Percentiles rank a stretch among this genome's conserved stretches.
Conservation (phyloP, 164 flowering plant genomes). For the Tetracentron sinense region DNA sequence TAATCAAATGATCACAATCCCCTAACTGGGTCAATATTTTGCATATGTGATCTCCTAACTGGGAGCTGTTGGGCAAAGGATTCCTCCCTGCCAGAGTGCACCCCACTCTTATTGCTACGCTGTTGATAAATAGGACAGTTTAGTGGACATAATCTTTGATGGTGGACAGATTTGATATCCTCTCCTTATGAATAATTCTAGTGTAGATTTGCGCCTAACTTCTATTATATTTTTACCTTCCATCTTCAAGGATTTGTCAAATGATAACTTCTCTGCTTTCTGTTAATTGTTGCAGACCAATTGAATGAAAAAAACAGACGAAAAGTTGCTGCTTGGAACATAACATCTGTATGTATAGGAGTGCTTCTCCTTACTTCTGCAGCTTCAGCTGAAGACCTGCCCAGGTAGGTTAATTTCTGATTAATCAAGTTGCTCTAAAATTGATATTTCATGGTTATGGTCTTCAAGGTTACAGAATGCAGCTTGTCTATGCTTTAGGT, state of each 20-base stretch:
- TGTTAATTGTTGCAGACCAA: constrained; percentile 32
- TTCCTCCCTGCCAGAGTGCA: background rate
- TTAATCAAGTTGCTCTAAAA: background rate
- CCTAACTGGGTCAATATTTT: background rate
- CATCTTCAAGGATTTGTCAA: background rate
- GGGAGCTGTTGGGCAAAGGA: background rate
- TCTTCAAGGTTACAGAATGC: background rate
- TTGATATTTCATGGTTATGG: background rate
- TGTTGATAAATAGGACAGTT: background rate
- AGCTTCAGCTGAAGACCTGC: constrained; percentile 56
- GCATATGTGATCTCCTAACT: background rate
- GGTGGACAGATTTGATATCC: background rate
- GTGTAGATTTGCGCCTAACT: background rate
- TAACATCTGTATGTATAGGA: constrained; percentile 63
- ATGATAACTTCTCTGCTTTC: background rate
- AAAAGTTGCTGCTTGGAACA: constrained; percentile 74
- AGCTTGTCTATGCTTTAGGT: too few species aligned
- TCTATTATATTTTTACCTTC: background rate
- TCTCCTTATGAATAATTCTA: background rate
- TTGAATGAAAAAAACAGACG: constrained; percentile 50
- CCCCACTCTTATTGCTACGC: background rate
- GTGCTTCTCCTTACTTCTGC: constrained; percentile 61
- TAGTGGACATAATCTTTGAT: background rate
- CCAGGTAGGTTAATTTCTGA: constrained; percentile 44
- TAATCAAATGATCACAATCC: background rate